Evolutionary conservation across 768 basidiomycete species (phyloP), one percentile per base, ranked within the genome.

Genomic region (Hygrophorus pudorinus): DNA sequence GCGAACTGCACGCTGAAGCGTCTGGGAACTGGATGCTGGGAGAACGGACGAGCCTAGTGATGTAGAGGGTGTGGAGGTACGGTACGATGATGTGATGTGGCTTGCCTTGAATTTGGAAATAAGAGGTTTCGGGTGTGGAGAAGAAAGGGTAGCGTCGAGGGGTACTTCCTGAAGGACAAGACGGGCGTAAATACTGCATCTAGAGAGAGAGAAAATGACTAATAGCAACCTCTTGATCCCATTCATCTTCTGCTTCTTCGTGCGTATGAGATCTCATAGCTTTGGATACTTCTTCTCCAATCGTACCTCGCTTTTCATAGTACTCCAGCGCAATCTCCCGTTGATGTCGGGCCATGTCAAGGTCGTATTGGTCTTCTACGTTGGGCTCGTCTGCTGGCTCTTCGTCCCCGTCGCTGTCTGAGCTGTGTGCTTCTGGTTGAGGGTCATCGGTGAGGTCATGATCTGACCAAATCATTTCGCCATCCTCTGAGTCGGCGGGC

Each of bases 281-380:
- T 32, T 65, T 64, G 11, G 72, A 64, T 35, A 75, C 72, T 37
- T 71, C 72, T 31, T 71, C 64, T 1, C 78, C 76, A 41, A 87
- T 70, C 13, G 64, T 64, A 29, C 60, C 62, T 39, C 82, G 75
- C 56, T 78, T 82, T 50, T 70, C 62, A 57, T 81, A 68, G 54
- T 89, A 88, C 50, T 78, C 78, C 33, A 87, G 54, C 13, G 80
- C 78, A 51, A 88, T 72, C 57, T 87, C 85, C 21, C 84, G 78
- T 50, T 86, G 81, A 52, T 83, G 81, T 41, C 67, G 73, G 17
- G 75, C 80, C 39, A 65, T 68, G 50, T 85, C 76, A 27, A 78
- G 62, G 52, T 85, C 79, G 18, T 70, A 65, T 33, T 70, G 73
- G 39, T 70, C 73, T 10, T 71, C 66, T n/a, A n/a, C n/a, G n/a